Base-by-base conservation (phyloP, 1,139 yeast genomes). In the Taphrina populina region DNA sequence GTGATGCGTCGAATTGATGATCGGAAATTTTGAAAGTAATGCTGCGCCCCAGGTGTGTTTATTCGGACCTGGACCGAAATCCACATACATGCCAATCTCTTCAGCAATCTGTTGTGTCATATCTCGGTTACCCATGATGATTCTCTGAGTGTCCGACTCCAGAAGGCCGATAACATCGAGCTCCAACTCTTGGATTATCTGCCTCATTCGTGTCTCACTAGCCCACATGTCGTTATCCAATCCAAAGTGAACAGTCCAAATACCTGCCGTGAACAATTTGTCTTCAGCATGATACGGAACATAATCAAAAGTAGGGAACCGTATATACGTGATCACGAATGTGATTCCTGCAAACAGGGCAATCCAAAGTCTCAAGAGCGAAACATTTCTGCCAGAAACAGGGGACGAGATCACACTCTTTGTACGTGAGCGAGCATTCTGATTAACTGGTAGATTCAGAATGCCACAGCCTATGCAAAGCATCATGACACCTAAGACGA, bases 1-100 rank as follows among this genome's bases (percentile, higher is more conserved):
- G 68, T 88, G 95, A 70, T 92, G 98, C 1, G 90, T 82, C 1
- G 96, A 88, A 66, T 84, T 79, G 59, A 92, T 65, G 61, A 92
- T 92, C 26, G 98, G 98, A 77, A 90, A 92, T 68, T 90, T 88
- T 30, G 97, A 88, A 62, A 92, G 75, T 60, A 92, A 75, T 1
- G 94, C 94, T 52, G 94, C 85, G 39, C 98, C 98, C 98, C 98
- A 92, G 0, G 98, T 92, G 70, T 92, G 97, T 70, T 90, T 85
- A 69, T 88, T 87, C 58, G 98, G 96, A 11, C 97, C 96, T 2
- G 98, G 98, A 11, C 98, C 98, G 67, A 82, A 92, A 70, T 92
- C 98, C 21, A 83, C 90, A 68, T 90, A 92, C 92, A 88, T 88
- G 32, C 90, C 92, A 63, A 92, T 76, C 64, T 90, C 96, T 70